phyloP scores from a whole-genome alignment of 176 grass and related monocot genomes.

The Poa pratensis region DNA sequence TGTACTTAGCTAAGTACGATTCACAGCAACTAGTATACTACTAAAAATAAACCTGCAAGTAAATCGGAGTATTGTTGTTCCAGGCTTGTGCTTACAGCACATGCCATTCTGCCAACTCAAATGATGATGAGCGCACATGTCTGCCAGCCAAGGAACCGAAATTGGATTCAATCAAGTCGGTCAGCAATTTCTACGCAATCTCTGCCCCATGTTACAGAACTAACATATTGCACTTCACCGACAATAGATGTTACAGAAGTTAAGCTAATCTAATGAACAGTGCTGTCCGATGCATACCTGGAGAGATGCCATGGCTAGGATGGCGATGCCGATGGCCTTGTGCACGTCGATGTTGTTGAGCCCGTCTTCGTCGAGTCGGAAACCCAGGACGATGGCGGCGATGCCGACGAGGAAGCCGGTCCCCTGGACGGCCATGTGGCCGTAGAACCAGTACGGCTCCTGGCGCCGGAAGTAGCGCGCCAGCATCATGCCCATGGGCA shows the following conservation, averaged over 20 bases:
- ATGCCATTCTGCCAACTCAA: conserved; percentile 20
- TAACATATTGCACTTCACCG: no score
- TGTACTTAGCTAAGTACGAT: neutral
- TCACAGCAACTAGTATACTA: conserved; percentile 5
- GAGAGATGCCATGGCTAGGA: conserved; percentile 61
- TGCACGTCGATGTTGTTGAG: conserved; percentile 62
- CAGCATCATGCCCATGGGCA: conserved; percentile 66
- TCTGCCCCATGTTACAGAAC: neutral
- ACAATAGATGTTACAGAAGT: neutral
- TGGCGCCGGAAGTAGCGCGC: conserved; percentile 76
- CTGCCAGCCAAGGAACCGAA: neutral
- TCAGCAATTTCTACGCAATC: neutral
- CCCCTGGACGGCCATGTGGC: conserved; percentile 64
- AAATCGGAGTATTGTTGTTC: neutral
- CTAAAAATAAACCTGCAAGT: neutral
- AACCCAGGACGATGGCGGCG: conserved; percentile 62
- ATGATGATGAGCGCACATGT: conserved; percentile 3
- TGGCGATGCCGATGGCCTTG: conserved; percentile 68
- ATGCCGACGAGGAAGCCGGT: conserved; percentile 57
- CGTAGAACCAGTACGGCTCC: conserved; percentile 85
- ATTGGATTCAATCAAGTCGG: neutral
- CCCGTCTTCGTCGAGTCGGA: conserved; percentile 51
- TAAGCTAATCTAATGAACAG: neutral
- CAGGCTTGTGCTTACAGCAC: conserved; percentile 18
- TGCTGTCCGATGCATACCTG: conserved; percentile 42